A percentile compares a stretch with the other conserved stretches of the same genome.
These are phyloP conservation scores for Phytophthora pistaciae DNA, from an alignment of 352 stramenopile genomes.

Conservation along the genomic window DNA sequence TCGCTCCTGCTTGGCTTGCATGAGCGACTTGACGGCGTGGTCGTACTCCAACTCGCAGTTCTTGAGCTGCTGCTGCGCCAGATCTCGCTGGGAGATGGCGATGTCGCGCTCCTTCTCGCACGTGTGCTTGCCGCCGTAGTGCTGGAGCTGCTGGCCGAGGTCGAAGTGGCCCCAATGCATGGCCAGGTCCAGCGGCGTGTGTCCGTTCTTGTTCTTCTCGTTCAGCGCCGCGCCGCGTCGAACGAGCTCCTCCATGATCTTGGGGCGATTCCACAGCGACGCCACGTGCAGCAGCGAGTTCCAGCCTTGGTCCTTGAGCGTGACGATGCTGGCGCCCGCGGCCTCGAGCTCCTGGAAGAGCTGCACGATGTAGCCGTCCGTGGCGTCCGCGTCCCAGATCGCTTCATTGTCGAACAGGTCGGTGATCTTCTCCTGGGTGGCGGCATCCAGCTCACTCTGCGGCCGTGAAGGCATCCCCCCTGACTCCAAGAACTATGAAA, in stretches of 20 bases:
- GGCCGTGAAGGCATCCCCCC: slow-evolving; percentile 17
- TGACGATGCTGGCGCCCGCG: slow-evolving; percentile 25
- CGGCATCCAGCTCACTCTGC: slow-evolving; percentile 24
- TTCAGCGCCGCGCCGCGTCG: slow-evolving; percentile 53
- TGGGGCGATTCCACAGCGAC: slow-evolving; percentile 62
- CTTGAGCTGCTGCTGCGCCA: slow-evolving; percentile 45
- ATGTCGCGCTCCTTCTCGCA: slow-evolving; percentile 68
- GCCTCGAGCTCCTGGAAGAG: slow-evolving; percentile 48
- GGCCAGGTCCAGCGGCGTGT: slow-evolving; percentile 63
- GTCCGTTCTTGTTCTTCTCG: slow-evolving; percentile 53
- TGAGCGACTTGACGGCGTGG: slow-evolving; percentile 42
- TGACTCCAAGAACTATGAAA: not conserved
- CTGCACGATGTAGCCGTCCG: slow-evolving; percentile 57
- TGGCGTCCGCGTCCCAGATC: slow-evolving; percentile 68
- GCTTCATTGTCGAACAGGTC: slow-evolving; percentile 66
- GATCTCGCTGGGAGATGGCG: slow-evolving; percentile 60
- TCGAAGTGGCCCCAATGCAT: slow-evolving; percentile 69
- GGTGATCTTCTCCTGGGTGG: slow-evolving; percentile 36
- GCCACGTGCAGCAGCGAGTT: slow-evolving; percentile 62
- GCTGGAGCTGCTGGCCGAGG: slow-evolving; percentile 58
- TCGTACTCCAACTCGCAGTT: slow-evolving; percentile 48
- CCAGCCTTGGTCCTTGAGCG: slow-evolving; percentile 44
- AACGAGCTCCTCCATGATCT: slow-evolving; percentile 60
- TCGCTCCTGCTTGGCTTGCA: slow-evolving; percentile 52
- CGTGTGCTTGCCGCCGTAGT: slow-evolving; percentile 69